Conservation (phyloP, 2,329 filamentous ascomycete genomes). For the Colletotrichum sp. region DNA sequence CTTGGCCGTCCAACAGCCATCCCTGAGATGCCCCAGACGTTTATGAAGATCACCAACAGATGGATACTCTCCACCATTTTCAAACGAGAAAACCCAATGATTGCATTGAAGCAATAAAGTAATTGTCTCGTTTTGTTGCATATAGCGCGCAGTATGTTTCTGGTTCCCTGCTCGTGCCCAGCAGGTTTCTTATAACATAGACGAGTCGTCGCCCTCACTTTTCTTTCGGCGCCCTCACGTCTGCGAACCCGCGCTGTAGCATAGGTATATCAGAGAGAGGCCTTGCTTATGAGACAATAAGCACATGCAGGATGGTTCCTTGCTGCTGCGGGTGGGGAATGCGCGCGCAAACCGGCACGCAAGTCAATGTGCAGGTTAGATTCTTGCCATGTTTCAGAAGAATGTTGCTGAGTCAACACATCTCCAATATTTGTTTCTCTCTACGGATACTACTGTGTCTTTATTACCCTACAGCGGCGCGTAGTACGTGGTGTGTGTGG, state of each 20-base stretch:
- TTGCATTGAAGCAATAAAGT: background rate
- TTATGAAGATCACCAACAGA: conserved; percentile 3
- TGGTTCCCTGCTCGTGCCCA: background rate
- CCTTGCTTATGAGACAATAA: background rate
- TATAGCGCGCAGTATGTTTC: background rate
- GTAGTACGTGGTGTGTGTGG: background rate
- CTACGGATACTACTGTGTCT: background rate
- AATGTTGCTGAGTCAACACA: background rate
- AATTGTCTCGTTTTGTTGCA: background rate
- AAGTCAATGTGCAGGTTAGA: background rate
- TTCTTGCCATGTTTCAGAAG: background rate
- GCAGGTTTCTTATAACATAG: background rate
- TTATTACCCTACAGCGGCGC: background rate
- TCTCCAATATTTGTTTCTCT: background rate
- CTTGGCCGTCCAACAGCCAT: background rate
- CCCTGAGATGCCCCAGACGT: background rate
- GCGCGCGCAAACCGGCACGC: background rate
- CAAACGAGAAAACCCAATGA: background rate
- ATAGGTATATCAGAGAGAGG: background rate
- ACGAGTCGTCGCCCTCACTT: background rate
- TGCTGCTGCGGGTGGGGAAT: background rate
- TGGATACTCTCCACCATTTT: conserved; percentile 1
- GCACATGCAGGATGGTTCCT: background rate
- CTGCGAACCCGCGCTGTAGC: background rate
- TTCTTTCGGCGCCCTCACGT: background rate